Evolutionary conservation across 2,329 filamentous ascomycete genomes (phyloP).

Genomic region (Talaromyces albobiverticillius): DNA sequence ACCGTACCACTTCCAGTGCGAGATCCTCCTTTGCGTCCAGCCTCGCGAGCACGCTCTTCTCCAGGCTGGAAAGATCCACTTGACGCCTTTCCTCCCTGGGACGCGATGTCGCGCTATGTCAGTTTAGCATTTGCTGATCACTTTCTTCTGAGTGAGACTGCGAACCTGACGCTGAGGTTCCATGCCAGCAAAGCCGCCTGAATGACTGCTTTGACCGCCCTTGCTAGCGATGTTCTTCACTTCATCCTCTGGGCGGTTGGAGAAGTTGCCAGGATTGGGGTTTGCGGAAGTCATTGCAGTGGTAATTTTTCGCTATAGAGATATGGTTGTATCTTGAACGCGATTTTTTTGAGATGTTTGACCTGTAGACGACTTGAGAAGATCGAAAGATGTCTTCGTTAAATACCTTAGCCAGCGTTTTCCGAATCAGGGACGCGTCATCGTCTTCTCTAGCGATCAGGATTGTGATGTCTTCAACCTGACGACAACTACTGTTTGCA

Average conservation of each 20-base stretch:
- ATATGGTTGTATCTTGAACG: too few relatives aligned
- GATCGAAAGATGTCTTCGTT: too few relatives aligned
- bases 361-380: too few relatives aligned
- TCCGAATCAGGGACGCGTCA: too few relatives aligned
- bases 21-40: conserved; percentile 18
- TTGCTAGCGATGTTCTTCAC: conserved; percentile 49
- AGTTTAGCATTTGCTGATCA: not conserved
- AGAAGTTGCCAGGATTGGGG: conserved; percentile 51
- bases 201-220: conserved; percentile 45
- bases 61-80: conserved; percentile 20
- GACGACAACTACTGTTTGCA: too few relatives aligned
- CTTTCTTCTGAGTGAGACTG: not conserved
- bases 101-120: conserved; percentile 15
- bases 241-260: conserved; percentile 51
- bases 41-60: conserved; percentile 16
- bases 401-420: too few relatives aligned
- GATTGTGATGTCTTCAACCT: too few relatives aligned
- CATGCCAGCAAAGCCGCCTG: conserved; percentile 36
- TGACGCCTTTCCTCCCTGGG: conserved; percentile 12
- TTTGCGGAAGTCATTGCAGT: too few relatives aligned
- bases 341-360: too few relatives aligned
- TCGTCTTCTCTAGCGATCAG: too few relatives aligned
- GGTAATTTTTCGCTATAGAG: too few relatives aligned
- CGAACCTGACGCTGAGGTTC: conserved; percentile 12
- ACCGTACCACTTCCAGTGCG: too few relatives aligned